These are phyloP conservation scores for Aspergillus pseudoterreus DNA, from an alignment of 2,329 filamentous ascomycete genomes.

Conservation along the genomic window DNA sequence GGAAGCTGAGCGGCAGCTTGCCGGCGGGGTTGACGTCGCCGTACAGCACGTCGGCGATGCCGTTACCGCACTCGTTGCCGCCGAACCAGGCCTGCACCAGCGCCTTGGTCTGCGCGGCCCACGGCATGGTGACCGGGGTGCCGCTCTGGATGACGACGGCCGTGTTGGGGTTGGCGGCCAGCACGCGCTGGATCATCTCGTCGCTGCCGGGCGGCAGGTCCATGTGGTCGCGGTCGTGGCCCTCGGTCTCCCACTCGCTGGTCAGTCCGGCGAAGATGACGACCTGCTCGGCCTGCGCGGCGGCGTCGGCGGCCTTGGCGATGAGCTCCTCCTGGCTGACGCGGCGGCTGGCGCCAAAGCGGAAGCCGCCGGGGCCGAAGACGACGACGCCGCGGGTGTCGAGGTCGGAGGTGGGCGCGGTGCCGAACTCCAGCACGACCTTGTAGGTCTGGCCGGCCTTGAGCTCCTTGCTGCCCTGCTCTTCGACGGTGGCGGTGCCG, in stretches of 20 bases:
- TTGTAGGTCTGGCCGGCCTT: slow-evolving; percentile 59
- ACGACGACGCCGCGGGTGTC: slow-evolving; percentile 47
- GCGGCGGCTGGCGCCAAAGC: slow-evolving; percentile 59
- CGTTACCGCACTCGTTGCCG: slow-evolving; percentile 81
- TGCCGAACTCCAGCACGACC: slow-evolving; percentile 58
- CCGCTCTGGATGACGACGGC: slow-evolving; percentile 75
- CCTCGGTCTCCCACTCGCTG: slow-evolving; percentile 77
- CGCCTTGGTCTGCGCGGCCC: slow-evolving; percentile 46
- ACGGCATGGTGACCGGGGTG: slow-evolving; percentile 59
- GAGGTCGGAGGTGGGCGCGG: slow-evolving; percentile 56
- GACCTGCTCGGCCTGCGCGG: slow-evolving; percentile 69
- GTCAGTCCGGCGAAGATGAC: slow-evolving; percentile 76
- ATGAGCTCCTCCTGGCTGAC: slow-evolving; percentile 60
- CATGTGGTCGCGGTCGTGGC: slow-evolving; percentile 58
- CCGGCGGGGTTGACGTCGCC: slow-evolving; percentile 71
- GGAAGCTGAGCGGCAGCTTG: slow-evolving; percentile 72
- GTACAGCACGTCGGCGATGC: slow-evolving; percentile 73
- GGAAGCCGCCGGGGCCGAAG: slow-evolving; percentile 58
- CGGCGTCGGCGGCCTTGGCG: slow-evolving; percentile 62
- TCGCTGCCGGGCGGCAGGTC: slow-evolving; percentile 55
- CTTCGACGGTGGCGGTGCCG: slow-evolving; percentile 61
- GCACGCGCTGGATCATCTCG: slow-evolving; percentile 60
- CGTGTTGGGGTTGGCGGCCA: slow-evolving; percentile 64
- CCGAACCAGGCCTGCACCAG: slow-evolving; percentile 80
- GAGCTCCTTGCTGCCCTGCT: slow-evolving; percentile 56